Conservation (phyloP, 495 filamentous ascomycete genomes). For the Tuber borchii region DNA sequence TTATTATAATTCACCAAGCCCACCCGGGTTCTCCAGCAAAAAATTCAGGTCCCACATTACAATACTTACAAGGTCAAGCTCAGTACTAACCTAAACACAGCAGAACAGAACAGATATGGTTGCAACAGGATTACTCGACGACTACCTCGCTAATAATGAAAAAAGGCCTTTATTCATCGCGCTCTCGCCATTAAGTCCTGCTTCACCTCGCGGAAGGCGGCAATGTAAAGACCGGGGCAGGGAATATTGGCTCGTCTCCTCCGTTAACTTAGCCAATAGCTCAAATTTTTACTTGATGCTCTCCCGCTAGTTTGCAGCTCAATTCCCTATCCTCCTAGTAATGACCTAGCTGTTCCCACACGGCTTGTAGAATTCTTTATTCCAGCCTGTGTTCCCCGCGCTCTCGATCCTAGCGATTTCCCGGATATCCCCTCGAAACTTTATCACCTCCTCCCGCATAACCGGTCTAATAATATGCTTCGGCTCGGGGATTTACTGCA, state of each 20-base stretch:
- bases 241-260: not conserved
- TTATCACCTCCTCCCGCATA: not conserved
- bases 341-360: not conserved
- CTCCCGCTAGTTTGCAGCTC: not conserved
- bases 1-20: not conserved
- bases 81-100: not conserved
- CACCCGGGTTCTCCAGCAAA: not conserved
- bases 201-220: not conserved
- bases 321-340: not conserved
- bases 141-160: not conserved
- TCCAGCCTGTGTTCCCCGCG: not conserved
- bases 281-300: not conserved
- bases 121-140: not conserved
- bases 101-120: not conserved
- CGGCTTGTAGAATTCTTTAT: not conserved
- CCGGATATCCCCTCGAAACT: not conserved
- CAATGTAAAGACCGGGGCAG: not conserved
- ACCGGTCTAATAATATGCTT: not conserved
- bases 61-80: not conserved
- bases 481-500: not conserved
- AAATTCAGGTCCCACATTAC: not conserved
- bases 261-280: not conserved
- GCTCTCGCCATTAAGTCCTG: not conserved
- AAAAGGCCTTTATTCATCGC: not conserved
- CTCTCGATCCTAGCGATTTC: not conserved